Evolutionary conservation across 345 rosid genomes (phyloP).

Genomic region (Erucastrum elatum): DNA sequence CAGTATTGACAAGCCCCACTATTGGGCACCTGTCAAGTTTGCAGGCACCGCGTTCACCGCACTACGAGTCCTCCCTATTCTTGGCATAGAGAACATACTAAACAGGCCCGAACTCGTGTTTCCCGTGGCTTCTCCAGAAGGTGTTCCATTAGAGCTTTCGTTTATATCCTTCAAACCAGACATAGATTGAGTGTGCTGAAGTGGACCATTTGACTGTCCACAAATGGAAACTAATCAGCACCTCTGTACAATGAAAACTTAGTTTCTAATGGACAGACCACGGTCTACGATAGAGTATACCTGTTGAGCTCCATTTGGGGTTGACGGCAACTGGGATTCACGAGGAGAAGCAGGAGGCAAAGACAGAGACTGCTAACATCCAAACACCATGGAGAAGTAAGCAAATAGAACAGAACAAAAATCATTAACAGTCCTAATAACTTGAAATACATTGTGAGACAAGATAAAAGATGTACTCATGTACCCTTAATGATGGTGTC

Average conservation of each 20-base stretch:
- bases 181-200: constrained; percentile 36
- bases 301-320: constrained; percentile 50
- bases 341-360: constrained; percentile 47
- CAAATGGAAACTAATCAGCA: not conserved
- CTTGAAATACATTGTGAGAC: not conserved
- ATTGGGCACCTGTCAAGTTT: constrained; percentile 40
- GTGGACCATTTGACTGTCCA: constrained; percentile 40
- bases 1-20: constrained; percentile 20
- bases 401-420: constrained; percentile 10
- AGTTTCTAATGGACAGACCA: not conserved
- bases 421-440: not conserved
- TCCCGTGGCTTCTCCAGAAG: constrained; percentile 27
- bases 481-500: constrained; percentile 51
- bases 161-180: constrained; percentile 48
- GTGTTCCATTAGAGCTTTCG: constrained; percentile 33
- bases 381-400: constrained; percentile 21
- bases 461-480: not conserved
- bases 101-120: constrained; percentile 18
- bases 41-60: constrained; percentile 25
- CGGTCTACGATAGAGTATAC: constrained; percentile 39
- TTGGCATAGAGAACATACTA: constrained; percentile 33
- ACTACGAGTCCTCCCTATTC: constrained; percentile 35
- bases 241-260: not conserved
- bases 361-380: constrained; percentile 45
- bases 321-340: constrained; percentile 43